Base-by-base conservation (phyloP, 1,284 basidiomycete species). In the Thecaphora thlaspeos region DNA sequence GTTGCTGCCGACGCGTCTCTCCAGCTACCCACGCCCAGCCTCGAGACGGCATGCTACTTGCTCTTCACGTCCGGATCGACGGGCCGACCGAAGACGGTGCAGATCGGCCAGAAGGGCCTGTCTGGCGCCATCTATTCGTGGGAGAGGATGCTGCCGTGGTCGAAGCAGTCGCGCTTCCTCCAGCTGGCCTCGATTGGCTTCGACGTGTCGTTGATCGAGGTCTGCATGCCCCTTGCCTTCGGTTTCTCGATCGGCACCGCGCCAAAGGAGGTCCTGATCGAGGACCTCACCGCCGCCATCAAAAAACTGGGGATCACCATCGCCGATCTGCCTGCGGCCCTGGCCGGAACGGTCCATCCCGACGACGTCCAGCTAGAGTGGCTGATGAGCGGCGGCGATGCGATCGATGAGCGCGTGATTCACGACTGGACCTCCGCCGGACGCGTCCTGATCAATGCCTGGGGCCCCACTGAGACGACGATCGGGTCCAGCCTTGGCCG, bases 331-430 rank as follows among this genome's bases (percentile, higher is more conserved):
- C 75, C 75, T 1, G 71, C 75, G 28, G 72, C 70, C 4, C 64
- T 77, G 28, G 75, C 72, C 9, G 57, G 64, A 14, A 58, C 70
- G 2, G 55, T 77, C n/a, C 68, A 65, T 32, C 72, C 70, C 9
- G 55, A 56, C 2, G 57, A 66, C 36, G 55, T 75, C 9, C 52
- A 66, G 34, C 61, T 75, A 32, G 70, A 74, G 32, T 76, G 75
- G 74, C 65, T 77, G 24, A 74, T 76, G 73, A 76, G 71, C 45
- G 75, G 75, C 15, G 75, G 75, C 38, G 75, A 77, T 45, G 61
- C 70, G 40, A 74, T 77, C 30, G 70, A 74, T 48, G 61, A 69
- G 17, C 55, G 66, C 11, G 73, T 76, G 5, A 57, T 77, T 19
- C 55, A 65, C 11, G 60, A 61, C 11, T 77, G 75, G 75, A 67